These are phyloP conservation scores for Diplodia corticola DNA, from an alignment of 2,329 filamentous ascomycete genomes.

Conservation along the genomic window DNA sequence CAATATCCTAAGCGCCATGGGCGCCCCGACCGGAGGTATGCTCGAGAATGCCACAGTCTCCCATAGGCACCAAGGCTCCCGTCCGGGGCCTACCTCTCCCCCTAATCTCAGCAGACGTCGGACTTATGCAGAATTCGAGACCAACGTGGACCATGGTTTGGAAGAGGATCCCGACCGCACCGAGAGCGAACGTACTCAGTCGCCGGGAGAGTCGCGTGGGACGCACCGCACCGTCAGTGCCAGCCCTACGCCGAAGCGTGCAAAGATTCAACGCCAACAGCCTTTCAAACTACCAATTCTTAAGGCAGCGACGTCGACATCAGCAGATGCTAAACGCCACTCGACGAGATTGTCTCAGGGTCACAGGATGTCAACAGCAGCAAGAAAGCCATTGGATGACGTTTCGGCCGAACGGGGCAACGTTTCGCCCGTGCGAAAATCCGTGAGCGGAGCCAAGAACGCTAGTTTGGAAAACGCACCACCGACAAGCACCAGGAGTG, in stretches of 20 bases:
- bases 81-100: background rate
- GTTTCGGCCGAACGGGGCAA: conserved; percentile 30
- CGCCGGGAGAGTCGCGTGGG: background rate
- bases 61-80: background rate
- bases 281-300: conserved; percentile 35
- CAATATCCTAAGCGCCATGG: conserved; percentile 31
- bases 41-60: background rate
- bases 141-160: background rate
- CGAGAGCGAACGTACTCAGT: background rate
- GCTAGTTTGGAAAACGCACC: background rate
- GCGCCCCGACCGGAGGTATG: conserved; percentile 1
- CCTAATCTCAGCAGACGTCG: background rate
- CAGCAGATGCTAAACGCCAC: background rate
- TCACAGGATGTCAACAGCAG: conserved; percentile 25
- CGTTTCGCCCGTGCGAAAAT: conserved; percentile 27
- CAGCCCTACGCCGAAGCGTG: conserved; percentile 44
- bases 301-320: background rate
- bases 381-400: conserved; percentile 33
- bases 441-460: conserved; percentile 28
- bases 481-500: background rate
- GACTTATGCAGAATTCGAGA: background rate
- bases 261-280: conserved; percentile 34
- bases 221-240: background rate
- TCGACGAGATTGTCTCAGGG: conserved; percentile 5
- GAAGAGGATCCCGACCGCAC: background rate